Base-by-base conservation (phyloP, 2,329 filamentous ascomycete species). In the Talaromyces sp. region DNA sequence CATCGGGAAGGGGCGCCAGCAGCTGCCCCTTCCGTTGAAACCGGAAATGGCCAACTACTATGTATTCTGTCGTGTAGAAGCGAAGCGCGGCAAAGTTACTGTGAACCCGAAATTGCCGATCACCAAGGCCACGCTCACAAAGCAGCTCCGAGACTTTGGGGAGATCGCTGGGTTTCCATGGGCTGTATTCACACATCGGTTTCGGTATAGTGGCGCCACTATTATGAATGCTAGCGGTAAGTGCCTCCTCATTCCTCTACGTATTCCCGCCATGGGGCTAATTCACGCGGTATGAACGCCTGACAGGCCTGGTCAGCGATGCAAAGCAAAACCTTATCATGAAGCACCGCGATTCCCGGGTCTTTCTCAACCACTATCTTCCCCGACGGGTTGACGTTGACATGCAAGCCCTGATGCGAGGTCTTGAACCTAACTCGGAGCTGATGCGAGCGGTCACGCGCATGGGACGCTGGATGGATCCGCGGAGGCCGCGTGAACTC, bases 251-350 rank as follows among this genome's bases (percentile, higher is more conserved):
- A 33, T 49, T 27, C 33, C 22, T 39, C 10, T 52, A 9, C n/a
- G 5, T 33, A 13, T 43, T 27, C n/a, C 14, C 33, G 11, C 22
- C 47, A 52, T 33, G 33, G 47, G 7, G 22, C 37, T 52, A 39
- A 43, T 52, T 22, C 56, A 11, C 31, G 31, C 24, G 37, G 22
- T 60, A 16, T 13, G 27, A 52, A 7, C 35, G 37, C 35, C n/a
- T 19, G 27, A 60, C 3, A 62, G 50, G 27, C 43, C 14, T 22
- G 11, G 67, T 76, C 37, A 76, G 73, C 62, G 68, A 76, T 65
- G 68, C 70, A 9, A 68, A 73, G 62, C 65, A 72, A 60, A 76
- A 76, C 59, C 57, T 75, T 19, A 76, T 76, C 24, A 75, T 76
- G 63, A 67, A 71, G 27, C 66, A 75, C 47, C 22, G 60, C 11